phyloP scores from a whole-genome alignment of 257 asterid genomes.

The Haberlea rhodopensis region DNA sequence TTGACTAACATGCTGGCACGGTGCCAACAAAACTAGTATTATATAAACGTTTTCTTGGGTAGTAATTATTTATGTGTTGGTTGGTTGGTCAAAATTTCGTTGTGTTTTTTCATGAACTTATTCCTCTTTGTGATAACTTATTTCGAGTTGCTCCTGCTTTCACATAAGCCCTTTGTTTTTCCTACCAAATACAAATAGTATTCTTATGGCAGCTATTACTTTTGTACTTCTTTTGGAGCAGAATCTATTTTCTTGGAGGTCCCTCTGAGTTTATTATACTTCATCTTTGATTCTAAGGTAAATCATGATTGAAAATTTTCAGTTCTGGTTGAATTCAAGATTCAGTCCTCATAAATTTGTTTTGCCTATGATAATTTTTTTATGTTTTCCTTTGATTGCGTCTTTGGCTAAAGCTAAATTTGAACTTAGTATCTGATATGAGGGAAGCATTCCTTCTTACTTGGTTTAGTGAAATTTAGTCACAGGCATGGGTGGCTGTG shows the following conservation, averaged over 20 bases:
- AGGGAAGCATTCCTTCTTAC: neutral
- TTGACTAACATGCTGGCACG: too few species aligned
- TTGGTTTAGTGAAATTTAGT: slow-evolving; percentile 30
- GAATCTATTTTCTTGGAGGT: slow-evolving; percentile 16
- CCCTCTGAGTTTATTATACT: slow-evolving; percentile 18
- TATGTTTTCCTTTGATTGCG: too few species aligned
- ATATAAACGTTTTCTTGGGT: slow-evolving; percentile 12
- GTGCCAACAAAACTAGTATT: too few species aligned
- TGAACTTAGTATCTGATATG: slow-evolving; percentile 16
- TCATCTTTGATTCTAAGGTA: slow-evolving; percentile 24
- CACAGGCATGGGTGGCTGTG: slow-evolving; percentile 75
- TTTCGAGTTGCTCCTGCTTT: neutral
- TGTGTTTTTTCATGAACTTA: slow-evolving; percentile 29
- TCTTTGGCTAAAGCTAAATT: too few species aligned
- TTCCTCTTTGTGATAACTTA: slow-evolving; percentile 20
- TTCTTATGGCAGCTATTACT: slow-evolving; percentile 14
- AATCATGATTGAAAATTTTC: slow-evolving; percentile 1
- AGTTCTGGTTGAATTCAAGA: slow-evolving; percentile 9
- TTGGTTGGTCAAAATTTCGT: slow-evolving; percentile 37
- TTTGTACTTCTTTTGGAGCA: slow-evolving; percentile 12
- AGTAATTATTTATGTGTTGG: slow-evolving; percentile 33
- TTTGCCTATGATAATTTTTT: too few species aligned
- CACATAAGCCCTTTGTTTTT: slow-evolving; percentile 22
- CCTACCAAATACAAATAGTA: slow-evolving; percentile 24
- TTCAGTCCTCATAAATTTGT: slow-evolving; percentile 7